A percentile compares a stretch with the other conserved stretches of the same genome.
Evolutionary conservation across 2,329 filamentous ascomycete species (phyloP).

Genomic region (Amesomyces nigricolor): DNA sequence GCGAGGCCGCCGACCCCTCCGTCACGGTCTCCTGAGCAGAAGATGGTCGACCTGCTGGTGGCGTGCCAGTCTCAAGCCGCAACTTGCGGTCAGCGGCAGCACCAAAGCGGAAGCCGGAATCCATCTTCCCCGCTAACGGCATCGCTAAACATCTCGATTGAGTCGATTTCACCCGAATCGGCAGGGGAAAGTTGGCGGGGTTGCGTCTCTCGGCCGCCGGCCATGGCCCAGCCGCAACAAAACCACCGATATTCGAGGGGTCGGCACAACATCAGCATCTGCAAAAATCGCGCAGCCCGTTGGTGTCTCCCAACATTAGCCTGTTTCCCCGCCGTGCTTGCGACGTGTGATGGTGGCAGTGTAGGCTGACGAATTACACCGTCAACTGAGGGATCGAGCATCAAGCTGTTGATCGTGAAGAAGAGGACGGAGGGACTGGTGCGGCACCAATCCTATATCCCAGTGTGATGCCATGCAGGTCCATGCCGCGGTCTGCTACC

Average conservation of each 20-base stretch:
- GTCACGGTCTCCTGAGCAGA: not conserved
- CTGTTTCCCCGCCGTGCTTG: conserved; percentile 11
- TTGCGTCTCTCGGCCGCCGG: conserved; percentile 10
- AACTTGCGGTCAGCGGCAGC: conserved; percentile 24
- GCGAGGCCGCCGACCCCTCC: conserved; percentile 16
- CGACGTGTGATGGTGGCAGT: not conserved
- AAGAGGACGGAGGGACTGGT: not conserved
- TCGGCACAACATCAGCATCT: conserved; percentile 6
- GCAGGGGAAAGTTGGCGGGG: conserved; percentile 1
- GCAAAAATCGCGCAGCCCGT: conserved; percentile 23
- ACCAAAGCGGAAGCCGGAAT: conserved; percentile 8
- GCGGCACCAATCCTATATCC: not conserved
- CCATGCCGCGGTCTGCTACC: no score
- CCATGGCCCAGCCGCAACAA: conserved; percentile 4
- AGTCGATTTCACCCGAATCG: conserved; percentile 5
- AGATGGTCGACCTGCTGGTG: conserved; percentile 3
- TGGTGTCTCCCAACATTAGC: conserved; percentile 11
- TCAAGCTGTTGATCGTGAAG: not conserved
- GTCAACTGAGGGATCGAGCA: not conserved
- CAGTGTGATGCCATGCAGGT: no score
- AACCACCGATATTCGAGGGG: conserved; percentile 7
- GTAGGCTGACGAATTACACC: not conserved
- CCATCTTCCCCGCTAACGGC: conserved; percentile 3
- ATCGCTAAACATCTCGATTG: not conserved
- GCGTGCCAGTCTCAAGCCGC: conserved; percentile 21